These are phyloP conservation scores for Chlorella sp. DNA, from an alignment of 139 green algal species.

Conservation along the genomic window DNA sequence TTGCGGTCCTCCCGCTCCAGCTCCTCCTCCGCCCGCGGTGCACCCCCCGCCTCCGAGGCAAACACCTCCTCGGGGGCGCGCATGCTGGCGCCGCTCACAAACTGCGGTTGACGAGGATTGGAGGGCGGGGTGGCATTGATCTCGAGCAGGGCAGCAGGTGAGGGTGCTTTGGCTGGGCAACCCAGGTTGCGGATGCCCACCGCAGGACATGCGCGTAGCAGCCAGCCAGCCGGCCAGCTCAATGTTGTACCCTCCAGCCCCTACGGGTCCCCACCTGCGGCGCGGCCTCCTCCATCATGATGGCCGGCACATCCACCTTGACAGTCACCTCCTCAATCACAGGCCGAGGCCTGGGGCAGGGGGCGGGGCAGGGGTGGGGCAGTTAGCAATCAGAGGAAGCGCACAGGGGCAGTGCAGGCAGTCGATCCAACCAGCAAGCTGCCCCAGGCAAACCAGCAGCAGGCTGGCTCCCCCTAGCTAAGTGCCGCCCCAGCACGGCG, in stretches of 20 bases:
- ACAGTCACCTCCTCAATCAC: slow-evolving; percentile 87
- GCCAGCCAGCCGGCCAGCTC: not conserved
- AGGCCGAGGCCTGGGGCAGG: slow-evolving; percentile 81
- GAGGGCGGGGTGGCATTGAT: too few relatives aligned
- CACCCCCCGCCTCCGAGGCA: slow-evolving; percentile 10
- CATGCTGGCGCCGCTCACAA: slow-evolving; percentile 68
- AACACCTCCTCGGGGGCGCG: slow-evolving; percentile 78
- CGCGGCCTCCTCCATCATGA: slow-evolving; percentile 88
- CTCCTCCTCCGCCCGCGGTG: slow-evolving; percentile 70
- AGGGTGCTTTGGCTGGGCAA: too few relatives aligned
- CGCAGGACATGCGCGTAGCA: too few relatives aligned
- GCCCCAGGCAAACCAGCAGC: not conserved
- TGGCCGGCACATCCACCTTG: slow-evolving; percentile 75
- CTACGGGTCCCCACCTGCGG: slow-evolving; percentile 46
- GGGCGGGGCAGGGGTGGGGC: not conserved
- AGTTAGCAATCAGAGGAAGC: not conserved
- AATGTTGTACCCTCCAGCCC: too few relatives aligned
- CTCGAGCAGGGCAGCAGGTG: too few relatives aligned
- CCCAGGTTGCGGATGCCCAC: too few relatives aligned
- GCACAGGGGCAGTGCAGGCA: too few relatives aligned
- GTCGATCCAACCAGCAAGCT: too few relatives aligned
- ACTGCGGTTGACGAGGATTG: slow-evolving; percentile 6
- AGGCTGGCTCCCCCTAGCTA: too few relatives aligned
- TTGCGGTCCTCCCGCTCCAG: slow-evolving; percentile 78
- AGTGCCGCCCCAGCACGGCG: too few relatives aligned